phyloP scores from a whole-genome alignment of 768 basidiomycete species.

The Leccinum boreale region DNA sequence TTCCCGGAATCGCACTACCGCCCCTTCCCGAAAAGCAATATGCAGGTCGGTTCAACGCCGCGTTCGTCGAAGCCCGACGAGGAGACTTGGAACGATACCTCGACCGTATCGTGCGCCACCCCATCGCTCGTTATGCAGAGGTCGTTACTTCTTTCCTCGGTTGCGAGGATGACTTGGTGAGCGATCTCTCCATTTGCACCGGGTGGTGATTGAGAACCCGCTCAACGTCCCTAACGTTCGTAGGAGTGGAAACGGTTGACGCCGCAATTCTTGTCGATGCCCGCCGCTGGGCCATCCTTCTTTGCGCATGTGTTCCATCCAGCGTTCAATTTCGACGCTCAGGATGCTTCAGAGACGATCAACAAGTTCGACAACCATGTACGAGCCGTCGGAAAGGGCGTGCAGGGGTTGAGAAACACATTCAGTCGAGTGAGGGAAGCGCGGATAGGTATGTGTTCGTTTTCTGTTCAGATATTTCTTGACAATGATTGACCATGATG shows the following conservation, averaged over 20 bases:
- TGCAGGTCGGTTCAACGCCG: conserved; percentile 72
- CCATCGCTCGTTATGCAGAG: conserved; percentile 74
- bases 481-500: not conserved
- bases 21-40: conserved; percentile 87
- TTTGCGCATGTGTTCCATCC: conserved; percentile 82
- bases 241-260: conserved; percentile 73
- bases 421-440: conserved; percentile 64
- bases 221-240: not conserved
- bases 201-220: not conserved
- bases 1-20: conserved; percentile 76
- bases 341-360: conserved; percentile 60
- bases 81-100: conserved; percentile 82
- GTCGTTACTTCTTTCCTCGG: conserved; percentile 76
- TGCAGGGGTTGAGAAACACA: conserved; percentile 60
- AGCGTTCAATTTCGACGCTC: conserved; percentile 75
- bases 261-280: conserved; percentile 56
- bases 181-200: conserved; percentile 25
- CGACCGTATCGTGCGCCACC: conserved; percentile 65
- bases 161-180: conserved; percentile 70
- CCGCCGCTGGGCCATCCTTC: conserved; percentile 71
- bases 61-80: conserved; percentile 79
- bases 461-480: not conserved
- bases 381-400: conserved; percentile 62
- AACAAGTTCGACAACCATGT: conserved; percentile 66
- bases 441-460: conserved; percentile 51